Evolutionary conservation across 2,329 filamentous ascomycete species (phyloP).

Genomic region (Tolypocladium endophyticum): DNA sequence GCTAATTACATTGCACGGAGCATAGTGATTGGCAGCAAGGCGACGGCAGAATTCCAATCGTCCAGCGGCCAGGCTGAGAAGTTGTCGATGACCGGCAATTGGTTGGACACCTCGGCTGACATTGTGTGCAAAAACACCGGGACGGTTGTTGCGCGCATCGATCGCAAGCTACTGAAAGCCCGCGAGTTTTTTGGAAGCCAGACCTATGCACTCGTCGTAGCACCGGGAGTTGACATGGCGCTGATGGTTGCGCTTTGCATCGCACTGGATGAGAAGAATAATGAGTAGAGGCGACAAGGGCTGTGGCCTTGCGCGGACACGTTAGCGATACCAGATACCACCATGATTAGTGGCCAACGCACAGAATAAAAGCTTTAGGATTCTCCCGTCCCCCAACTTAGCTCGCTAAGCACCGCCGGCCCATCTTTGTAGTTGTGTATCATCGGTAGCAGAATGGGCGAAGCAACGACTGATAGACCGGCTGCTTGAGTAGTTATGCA

Average conservation of each 20-base stretch:
- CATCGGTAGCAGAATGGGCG: too few relatives aligned
- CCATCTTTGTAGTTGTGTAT: neutral
- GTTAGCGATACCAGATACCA: neutral
- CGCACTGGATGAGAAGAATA: slow-evolving; percentile 55
- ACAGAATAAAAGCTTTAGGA: too few relatives aligned
- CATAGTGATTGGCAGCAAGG: slow-evolving; percentile 42
- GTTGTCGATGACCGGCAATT: slow-evolving; percentile 51
- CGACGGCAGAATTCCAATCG: slow-evolving; percentile 47
- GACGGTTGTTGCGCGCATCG: slow-evolving; percentile 45
- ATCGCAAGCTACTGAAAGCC: slow-evolving; percentile 45
- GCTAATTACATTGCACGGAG: neutral
- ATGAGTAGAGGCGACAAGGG: slow-evolving; percentile 8
- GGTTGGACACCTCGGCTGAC: slow-evolving; percentile 43
- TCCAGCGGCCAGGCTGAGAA: slow-evolving; percentile 28
- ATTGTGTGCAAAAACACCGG: slow-evolving; percentile 43
- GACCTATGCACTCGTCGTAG: slow-evolving; percentile 54
- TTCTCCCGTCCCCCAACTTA: too few relatives aligned
- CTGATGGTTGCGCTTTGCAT: slow-evolving; percentile 58
- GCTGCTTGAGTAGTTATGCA: neutral
- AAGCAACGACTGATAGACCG: too few relatives aligned
- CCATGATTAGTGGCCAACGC: neutral
- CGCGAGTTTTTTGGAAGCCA: slow-evolving; percentile 48
- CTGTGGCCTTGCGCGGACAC: neutral
- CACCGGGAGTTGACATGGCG: slow-evolving; percentile 55
- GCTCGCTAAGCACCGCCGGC: too few relatives aligned